phyloP scores from a whole-genome alignment of 441 rosid genomes.

The Brassica hybrid region DNA sequence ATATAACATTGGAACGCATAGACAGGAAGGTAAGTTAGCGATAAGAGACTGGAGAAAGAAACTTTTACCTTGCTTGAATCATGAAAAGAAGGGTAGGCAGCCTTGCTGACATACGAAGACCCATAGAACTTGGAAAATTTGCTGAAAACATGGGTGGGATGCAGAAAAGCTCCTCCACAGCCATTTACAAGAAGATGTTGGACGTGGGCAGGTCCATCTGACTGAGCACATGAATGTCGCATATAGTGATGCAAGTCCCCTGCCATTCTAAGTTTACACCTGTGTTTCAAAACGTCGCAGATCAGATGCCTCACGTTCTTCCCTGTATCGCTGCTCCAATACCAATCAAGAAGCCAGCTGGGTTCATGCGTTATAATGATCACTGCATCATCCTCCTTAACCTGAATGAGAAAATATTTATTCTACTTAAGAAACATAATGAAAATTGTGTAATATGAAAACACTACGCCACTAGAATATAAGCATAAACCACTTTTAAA shows the following conservation, averaged over 20 bases:
- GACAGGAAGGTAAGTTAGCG: conserved; percentile 20
- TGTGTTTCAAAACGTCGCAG: conserved; percentile 81
- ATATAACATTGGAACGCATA: conserved; percentile 12
- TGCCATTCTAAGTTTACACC: conserved; percentile 96
- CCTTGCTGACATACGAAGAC: conserved; percentile 75
- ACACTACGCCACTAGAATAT: conserved; percentile 10
- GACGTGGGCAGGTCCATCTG: conserved; percentile 78
- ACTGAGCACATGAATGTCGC: conserved; percentile 88
- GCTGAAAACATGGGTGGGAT: conserved; percentile 96
- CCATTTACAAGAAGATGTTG: conserved; percentile 98
- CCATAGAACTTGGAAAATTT: conserved; percentile 72
- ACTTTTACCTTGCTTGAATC: conserved; percentile 93
- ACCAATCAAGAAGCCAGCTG: conserved; percentile 98
- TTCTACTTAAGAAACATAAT: neutral
- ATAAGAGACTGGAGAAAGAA: conserved; percentile 25
- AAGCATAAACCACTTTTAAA: neutral
- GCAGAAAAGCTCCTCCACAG: conserved; percentile 99
- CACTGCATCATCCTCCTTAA: conserved; percentile 80
- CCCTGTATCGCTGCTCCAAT: conserved; percentile 82
- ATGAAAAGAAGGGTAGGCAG: conserved; percentile 94
- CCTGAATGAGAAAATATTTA: conserved; percentile 50
- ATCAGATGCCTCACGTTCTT: conserved; percentile 88
- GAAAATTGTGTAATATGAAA: conserved; percentile 13
- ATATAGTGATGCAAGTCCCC: conserved; percentile 99
- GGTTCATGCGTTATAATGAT: conserved; percentile 97